Evolutionary conservation across 176 grass and related monocot genomes (phyloP), one percentile per base, ranked within the genome.

Genomic region (Sorghum bicolor): DNA sequence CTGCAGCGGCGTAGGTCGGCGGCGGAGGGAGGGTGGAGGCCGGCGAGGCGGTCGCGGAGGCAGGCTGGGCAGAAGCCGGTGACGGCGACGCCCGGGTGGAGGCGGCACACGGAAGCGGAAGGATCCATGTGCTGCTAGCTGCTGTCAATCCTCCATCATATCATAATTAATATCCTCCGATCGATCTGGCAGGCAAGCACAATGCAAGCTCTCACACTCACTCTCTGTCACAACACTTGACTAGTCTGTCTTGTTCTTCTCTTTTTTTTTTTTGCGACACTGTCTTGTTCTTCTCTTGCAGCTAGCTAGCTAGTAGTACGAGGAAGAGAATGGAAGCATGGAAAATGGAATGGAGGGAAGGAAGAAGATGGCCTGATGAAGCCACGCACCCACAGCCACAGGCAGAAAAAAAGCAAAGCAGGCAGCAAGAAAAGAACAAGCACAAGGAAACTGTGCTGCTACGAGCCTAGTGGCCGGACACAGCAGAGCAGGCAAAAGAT

Each of bases 61-160:
- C 96, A 98, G 76, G 91, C 82, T 17, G 96, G 89, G 82, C 96
- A 98, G 87, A 95, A 98, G 62, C 94, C 91, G 38, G 90, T 94
- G 69, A 94, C 77, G 79, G 90, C 76, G 29, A 90, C 82, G 58
- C 83, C 86, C 5, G 92, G 95, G 88, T 97, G 95, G 86, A 93
- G 90, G 63, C 79, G 70, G 86, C 95, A 94, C n/a, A 61, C 57
- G 57, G 55, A 60, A 24, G 80, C 67, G 62, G 86, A 83, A 26
- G 48, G 65, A 66, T 90, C 66, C 84, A 77, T 34, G 16, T 37
- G 15, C 24, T 28, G 26, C 55, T 55, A n/a, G 52, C 52, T 63
- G 60, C 55, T 63, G 60, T 29, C 60, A 63, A 63, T 25, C 4
- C 25, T 64, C 61, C 13, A 15, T 64, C 24, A 63, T 26, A 29